These are phyloP conservation scores for Dioscorea zingiberensis DNA, from an alignment of 106 monocot species.

Conservation along the genomic window DNA sequence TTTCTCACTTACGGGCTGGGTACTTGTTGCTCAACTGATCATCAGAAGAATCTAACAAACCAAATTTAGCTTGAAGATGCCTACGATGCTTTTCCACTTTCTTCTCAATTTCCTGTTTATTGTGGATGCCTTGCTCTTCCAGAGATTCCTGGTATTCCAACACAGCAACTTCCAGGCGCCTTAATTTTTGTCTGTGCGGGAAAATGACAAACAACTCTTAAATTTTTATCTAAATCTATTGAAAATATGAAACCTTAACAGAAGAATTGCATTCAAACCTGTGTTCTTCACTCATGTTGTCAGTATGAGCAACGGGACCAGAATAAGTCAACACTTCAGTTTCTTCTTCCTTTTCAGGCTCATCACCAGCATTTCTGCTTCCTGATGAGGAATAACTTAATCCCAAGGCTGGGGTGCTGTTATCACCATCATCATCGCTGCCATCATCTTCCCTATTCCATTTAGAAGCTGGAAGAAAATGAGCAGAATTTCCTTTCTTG, in stretches of 20 bases:
- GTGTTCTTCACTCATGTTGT: slow-evolving; percentile 78
- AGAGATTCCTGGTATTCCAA: slow-evolving; percentile 94
- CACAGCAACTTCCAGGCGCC: slow-evolving; percentile 92
- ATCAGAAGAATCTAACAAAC: slow-evolving; percentile 60
- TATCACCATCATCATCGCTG: slow-evolving; percentile 75
- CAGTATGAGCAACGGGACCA: slow-evolving; percentile 26
- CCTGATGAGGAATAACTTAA: slow-evolving; percentile 85
- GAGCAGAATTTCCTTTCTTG: slow-evolving; percentile 49
- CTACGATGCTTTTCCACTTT: slow-evolving; percentile 66
- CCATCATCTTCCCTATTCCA: slow-evolving; percentile 89
- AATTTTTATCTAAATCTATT: background rate
- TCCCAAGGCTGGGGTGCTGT: slow-evolving; percentile 42
- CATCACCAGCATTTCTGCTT: slow-evolving; percentile 58
- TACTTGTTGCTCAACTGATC: slow-evolving; percentile 28
- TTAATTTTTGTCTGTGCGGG: slow-evolving; percentile 70
- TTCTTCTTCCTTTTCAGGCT: slow-evolving; percentile 30
- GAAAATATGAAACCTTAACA: background rate
- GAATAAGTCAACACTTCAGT: slow-evolving; percentile 30
- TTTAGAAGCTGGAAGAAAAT: slow-evolving; percentile 73
- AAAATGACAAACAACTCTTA: background rate
- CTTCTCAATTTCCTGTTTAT: slow-evolving; percentile 75
- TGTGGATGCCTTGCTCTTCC: slow-evolving; percentile 72
- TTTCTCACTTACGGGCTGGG: slow-evolving; percentile 44
- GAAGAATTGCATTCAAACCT: slow-evolving; percentile 33
- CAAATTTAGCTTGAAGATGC: slow-evolving; percentile 72